A percentile compares a stretch with the other conserved stretches of the same genome.
phyloP scores from a whole-genome alignment of 2,329 filamentous ascomycete genomes.

The Apiospora koreana region DNA sequence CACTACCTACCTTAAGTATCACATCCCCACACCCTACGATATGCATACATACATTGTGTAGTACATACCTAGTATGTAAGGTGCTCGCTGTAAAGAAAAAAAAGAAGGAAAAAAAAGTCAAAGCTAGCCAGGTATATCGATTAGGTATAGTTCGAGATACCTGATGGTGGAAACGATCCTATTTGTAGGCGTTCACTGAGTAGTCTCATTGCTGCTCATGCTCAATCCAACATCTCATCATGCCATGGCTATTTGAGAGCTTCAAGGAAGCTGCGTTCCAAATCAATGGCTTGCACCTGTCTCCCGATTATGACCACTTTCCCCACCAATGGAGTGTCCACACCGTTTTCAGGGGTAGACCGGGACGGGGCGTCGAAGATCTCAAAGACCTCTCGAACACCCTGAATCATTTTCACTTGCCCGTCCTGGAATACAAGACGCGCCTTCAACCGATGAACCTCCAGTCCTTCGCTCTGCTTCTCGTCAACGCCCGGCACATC shows the following conservation, averaged over 20 bases:
- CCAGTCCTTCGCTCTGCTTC: constrained; percentile 51
- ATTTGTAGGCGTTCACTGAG: not conserved
- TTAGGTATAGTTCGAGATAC: not conserved
- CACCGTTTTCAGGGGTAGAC: constrained; percentile 17
- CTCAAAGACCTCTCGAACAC: constrained; percentile 91
- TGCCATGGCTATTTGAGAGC: constrained; percentile 13
- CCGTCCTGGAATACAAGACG: constrained; percentile 68
- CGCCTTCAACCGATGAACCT: constrained; percentile 88
- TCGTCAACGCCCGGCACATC: constrained; percentile 51
- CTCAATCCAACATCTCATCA: too few species aligned
- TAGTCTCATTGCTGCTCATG: not conserved
- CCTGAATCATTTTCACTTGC: constrained; percentile 77
- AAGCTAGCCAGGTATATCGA: not conserved
- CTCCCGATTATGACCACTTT: constrained; percentile 68
- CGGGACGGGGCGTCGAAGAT: constrained; percentile 63
- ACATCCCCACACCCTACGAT: constrained; percentile 2
- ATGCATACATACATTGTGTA: not conserved
- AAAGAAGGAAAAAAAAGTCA: not conserved
- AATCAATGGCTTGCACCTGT: constrained; percentile 51
- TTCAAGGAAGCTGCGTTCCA: constrained; percentile 43
- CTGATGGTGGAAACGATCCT: not conserved
- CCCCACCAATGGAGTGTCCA: constrained; percentile 35
- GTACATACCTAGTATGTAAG: too few species aligned
- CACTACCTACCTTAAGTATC: too few species aligned
- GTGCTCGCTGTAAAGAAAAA: too few species aligned